These are phyloP conservation scores for Pistacia integerrima DNA, from an alignment of 345 rosid genomes.

Conservation along the genomic window DNA sequence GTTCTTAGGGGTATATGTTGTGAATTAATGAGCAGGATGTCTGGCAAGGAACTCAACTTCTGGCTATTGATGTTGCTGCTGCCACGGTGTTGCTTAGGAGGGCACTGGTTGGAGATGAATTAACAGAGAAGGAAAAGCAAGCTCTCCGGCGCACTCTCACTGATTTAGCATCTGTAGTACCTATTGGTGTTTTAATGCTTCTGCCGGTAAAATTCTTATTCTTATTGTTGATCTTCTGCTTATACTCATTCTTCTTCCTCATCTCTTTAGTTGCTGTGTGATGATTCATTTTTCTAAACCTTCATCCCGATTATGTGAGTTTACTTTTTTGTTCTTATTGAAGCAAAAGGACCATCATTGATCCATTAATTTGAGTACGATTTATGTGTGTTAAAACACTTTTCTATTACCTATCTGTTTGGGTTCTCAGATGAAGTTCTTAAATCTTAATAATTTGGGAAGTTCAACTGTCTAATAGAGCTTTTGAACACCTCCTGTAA, in stretches of 20 bases:
- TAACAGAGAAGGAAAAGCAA: constrained; percentile 84
- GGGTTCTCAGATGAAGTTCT: neutral
- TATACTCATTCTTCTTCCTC: neutral
- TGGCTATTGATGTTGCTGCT: constrained; percentile 87
- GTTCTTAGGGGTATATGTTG: constrained; percentile 5
- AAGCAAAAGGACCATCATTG: constrained; percentile 6
- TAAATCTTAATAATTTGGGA: neutral
- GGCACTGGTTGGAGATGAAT: constrained; percentile 77
- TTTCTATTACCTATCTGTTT: neutral
- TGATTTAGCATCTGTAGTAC: constrained; percentile 90
- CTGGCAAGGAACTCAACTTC: constrained; percentile 97
- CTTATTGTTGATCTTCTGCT: neutral
- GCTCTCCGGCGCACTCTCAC: constrained; percentile 81
- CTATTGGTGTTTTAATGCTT: constrained; percentile 92
- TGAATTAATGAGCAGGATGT: constrained; percentile 67
- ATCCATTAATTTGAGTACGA: neutral
- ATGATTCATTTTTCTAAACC: neutral
- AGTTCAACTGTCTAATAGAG: neutral
- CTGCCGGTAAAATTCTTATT: constrained; percentile 73
- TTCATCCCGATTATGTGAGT: neutral
- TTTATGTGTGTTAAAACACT: neutral
- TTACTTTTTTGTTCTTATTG: neutral
- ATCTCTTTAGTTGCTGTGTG: neutral
- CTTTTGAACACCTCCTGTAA: neutral
- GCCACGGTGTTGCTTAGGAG: constrained; percentile 77